Percentiles rank a stretch among this genome's conserved stretches.
Conservation (phyloP, 129 eudicot species). For the Lactuca sativa region DNA sequence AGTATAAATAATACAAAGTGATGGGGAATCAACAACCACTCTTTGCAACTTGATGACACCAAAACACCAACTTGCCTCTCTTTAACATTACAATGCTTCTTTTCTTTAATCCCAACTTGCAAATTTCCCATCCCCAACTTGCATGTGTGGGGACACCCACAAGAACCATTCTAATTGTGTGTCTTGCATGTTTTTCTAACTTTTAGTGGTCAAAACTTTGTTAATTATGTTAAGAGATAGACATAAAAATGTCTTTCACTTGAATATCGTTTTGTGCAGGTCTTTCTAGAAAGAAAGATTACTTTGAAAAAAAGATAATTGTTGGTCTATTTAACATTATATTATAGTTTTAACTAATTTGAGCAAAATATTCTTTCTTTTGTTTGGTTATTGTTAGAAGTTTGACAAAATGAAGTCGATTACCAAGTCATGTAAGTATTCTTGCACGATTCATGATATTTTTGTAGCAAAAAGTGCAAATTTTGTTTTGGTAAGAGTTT, state of each 20-base stretch:
- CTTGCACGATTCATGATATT: not conserved
- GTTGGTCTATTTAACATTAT: not conserved
- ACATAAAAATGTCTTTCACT: not conserved
- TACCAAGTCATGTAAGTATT: not conserved
- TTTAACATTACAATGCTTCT: conserved; percentile 15
- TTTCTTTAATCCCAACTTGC: conserved; percentile 23
- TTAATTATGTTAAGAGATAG: not conserved
- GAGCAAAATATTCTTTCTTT: not conserved
- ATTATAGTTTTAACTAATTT: not conserved
- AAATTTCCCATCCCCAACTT: conserved; percentile 23
- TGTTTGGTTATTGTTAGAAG: not conserved
- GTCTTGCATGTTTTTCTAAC: not conserved
- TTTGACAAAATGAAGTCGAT: not conserved
- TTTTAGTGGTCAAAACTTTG: not conserved
- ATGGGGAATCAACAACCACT: conserved; percentile 27
- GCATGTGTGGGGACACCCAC: conserved; percentile 8
- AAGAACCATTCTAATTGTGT: not conserved
- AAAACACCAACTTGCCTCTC: conserved; percentile 29
- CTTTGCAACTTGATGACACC: conserved; percentile 32
- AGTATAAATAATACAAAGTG: conserved; percentile 5
- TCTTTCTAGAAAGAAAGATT: not conserved
- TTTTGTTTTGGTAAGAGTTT: too few species aligned
- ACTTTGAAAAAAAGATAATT: not conserved
- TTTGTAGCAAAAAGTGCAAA: not conserved
- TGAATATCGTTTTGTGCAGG: not conserved